Base-by-base conservation (phyloP, 225 moss, liverwort and hornwort species). In the Marchantia paleacea region DNA sequence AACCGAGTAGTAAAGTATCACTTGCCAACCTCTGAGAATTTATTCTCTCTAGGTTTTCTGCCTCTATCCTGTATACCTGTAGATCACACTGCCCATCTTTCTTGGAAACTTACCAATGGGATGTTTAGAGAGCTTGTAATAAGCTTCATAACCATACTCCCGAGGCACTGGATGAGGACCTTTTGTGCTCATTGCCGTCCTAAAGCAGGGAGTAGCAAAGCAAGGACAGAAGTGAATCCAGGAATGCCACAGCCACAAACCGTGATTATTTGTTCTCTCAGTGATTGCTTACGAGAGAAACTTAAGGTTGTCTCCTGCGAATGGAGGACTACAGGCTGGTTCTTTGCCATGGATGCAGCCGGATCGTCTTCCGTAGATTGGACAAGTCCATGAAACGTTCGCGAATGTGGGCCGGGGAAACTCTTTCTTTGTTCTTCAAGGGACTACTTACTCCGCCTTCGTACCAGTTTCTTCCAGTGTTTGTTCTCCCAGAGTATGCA, bases 141-240 rank as follows among this genome's bases (percentile, higher is more conserved):
- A 24, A 25, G 52, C 22, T 73, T 24, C 6, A 52, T 73, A 52
- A 52, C 73, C 25, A 19, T 13, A 53, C 8, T 52, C 49, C 73
- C 52, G 53, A 73, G n/a, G 73, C 52, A 73, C 52, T 11, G 73
- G 52, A 52, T 52, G 52, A 53, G 73, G 73, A 73, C 52, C 9
- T 24, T 10, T 5, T 22, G 13, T 20, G 10, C 10, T 53, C 52
- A 73, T 22, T 25, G 52, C 73, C 25, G 73, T 52, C 52, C 52
- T 49, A 0, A 26, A 73, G 10, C n/a, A 12, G 52, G 73, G 52
- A 25, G 20, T 25, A 22, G 73, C 73, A 53, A 22, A 52, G 52
- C 73, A 73, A 52, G 73, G 52, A 52, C 51, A 57, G 6, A 71
- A 24, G 73, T 52, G 25, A 25, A 73, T 25, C 51, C 51, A 53